Percentiles rank a stretch among this genome's conserved stretches.
phyloP scores from a whole-genome alignment of 345 rosid genomes.

The Murraya paniculata region DNA sequence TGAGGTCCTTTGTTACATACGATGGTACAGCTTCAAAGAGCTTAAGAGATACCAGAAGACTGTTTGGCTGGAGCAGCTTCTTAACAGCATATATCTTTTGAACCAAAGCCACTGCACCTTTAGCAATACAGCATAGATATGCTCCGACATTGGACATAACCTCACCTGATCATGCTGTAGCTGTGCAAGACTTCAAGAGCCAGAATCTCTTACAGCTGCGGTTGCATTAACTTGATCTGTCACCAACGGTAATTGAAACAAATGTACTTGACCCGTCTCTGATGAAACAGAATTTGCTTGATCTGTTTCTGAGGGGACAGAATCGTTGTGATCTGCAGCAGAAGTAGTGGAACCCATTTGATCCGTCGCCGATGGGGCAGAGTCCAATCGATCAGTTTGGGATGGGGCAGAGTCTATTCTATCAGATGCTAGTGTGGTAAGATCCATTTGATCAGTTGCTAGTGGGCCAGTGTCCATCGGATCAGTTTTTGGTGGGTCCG shows the following conservation, averaged over 20 bases:
- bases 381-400: not conserved
- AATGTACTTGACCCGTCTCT: not conserved
- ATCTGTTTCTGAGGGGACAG: not conserved
- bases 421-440: too few relatives aligned
- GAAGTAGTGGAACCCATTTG: slow-evolving; percentile 15
- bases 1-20: slow-evolving; percentile 22
- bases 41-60: slow-evolving; percentile 1
- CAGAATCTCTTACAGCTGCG: slow-evolving; percentile 14
- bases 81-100: not conserved
- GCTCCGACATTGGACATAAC: not conserved
- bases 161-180: not conserved
- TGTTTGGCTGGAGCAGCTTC: not conserved
- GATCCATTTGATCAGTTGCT: slow-evolving; percentile 3
- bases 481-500: slow-evolving; percentile 12
- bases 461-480: slow-evolving; percentile 4
- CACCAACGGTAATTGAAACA: not conserved
- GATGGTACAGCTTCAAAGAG: slow-evolving; percentile 6
- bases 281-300: not conserved
- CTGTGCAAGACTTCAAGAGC: slow-evolving; percentile 20
- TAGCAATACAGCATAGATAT: not conserved
- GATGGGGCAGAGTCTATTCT: not conserved
- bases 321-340: slow-evolving; percentile 18
- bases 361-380: slow-evolving; percentile 1
- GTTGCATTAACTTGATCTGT: slow-evolving; percentile 9
- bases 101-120: slow-evolving; percentile 1